Percentiles rank a stretch among this genome's conserved stretches.
Evolutionary conservation across 2,329 filamentous ascomycete genomes (phyloP).

Genomic region (Metarhizium guizhouense): DNA sequence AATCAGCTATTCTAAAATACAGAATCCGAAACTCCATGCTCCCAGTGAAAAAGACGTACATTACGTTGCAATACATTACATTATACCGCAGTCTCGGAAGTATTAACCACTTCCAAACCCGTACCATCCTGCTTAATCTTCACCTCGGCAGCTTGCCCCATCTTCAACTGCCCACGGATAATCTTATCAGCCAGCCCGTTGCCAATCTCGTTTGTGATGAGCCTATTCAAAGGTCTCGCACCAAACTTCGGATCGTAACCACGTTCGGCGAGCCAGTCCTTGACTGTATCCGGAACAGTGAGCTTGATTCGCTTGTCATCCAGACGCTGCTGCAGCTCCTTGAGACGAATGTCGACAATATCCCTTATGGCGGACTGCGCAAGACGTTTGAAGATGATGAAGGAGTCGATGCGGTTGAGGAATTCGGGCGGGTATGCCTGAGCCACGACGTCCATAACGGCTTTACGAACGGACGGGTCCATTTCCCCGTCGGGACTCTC

Average conservation of each 20-base stretch:
- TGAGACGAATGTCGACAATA: conserved; percentile 86
- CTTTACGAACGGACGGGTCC: conserved; percentile 60
- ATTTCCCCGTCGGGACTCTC: conserved; percentile 59
- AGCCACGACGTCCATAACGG: conserved; percentile 83
- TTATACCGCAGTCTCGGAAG: conserved; percentile 8
- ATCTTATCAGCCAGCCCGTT: conserved; percentile 87
- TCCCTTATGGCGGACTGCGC: conserved; percentile 71
- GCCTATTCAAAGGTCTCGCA: conserved; percentile 78
- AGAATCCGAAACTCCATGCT: neutral
- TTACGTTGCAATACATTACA: neutral
- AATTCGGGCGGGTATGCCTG: conserved; percentile 79
- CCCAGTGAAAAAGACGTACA: neutral
- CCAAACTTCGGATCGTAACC: conserved; percentile 91
- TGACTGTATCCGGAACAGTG: conserved; percentile 60
- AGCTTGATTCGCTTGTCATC: conserved; percentile 79
- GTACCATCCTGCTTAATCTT: conserved; percentile 53
- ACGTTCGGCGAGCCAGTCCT: conserved; percentile 77
- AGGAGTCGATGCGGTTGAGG: conserved; percentile 91
- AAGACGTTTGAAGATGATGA: conserved; percentile 90
- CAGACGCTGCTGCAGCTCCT: conserved; percentile 73
- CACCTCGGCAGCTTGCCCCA: conserved; percentile 65
- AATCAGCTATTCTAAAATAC: neutral
- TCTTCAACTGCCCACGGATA: conserved; percentile 73
- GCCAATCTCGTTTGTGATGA: conserved; percentile 84
- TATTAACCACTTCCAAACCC: conserved; percentile 41